Evolutionary conservation across 164 flowering plant species (phyloP).

Genomic region (Santalum album): DNA sequence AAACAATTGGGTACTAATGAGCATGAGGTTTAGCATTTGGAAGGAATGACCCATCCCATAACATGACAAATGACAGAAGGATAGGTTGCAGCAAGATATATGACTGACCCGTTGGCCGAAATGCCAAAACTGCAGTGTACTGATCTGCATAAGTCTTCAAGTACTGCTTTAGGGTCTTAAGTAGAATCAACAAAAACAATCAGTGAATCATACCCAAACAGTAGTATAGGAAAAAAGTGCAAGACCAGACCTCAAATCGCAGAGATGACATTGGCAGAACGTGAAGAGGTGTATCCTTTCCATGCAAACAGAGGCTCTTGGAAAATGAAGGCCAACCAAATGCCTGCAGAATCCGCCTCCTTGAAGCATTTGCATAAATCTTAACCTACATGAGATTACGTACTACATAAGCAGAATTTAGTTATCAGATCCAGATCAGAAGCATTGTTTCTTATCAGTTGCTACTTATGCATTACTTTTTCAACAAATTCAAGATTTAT

Average conservation of each 20-base stretch:
- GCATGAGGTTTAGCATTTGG: no score
- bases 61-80: no score
- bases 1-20: no score
- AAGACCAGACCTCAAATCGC: conserved; percentile 36
- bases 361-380: conserved; percentile 48
- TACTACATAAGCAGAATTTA: not conserved
- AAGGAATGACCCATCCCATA: no score
- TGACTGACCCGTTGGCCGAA: conserved; percentile 62
- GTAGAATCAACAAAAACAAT: not conserved
- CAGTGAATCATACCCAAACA: not conserved
- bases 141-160: conserved; percentile 31
- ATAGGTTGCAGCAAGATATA: conserved; percentile 1
- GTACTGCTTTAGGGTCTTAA: conserved; percentile 39
- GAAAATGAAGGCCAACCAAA: conserved; percentile 57
- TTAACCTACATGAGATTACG: conserved; percentile 29
- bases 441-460: no score
- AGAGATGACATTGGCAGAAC: conserved; percentile 58
- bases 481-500: no score
- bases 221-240: not conserved
- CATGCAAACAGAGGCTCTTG: conserved; percentile 35
- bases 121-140: conserved; percentile 51
- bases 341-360: conserved; percentile 53
- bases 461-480: no score
- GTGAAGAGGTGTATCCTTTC: conserved; percentile 52
- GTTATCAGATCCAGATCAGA: not conserved